Evolutionary conservation across 345 rosid species (phyloP).

Genomic region (Aquilaria malaccensis): DNA sequence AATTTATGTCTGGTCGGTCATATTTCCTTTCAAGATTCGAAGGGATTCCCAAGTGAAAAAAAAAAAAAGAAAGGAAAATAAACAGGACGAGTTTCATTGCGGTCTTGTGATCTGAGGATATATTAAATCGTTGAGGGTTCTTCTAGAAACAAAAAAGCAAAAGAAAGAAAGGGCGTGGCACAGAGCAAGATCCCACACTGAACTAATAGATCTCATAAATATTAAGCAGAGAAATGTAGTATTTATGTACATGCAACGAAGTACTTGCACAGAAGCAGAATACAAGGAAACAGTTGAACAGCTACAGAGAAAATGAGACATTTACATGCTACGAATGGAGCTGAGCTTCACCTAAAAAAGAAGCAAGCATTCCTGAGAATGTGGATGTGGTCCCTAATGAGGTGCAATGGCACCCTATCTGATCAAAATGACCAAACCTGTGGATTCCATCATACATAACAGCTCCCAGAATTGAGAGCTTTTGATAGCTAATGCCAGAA

Average conservation of each 20-base stretch:
- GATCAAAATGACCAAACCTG: not conserved
- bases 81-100: not conserved
- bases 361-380: conserved; percentile 15
- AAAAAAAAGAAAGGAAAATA: not conserved
- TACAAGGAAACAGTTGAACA: conserved; percentile 3
- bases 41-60: not conserved
- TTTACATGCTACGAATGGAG: not conserved
- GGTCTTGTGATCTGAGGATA: no score
- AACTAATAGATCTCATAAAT: no score
- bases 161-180: no score
- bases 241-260: conserved; percentile 17
- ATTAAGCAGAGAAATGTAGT: not conserved
- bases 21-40: no score
- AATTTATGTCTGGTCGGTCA: no score
- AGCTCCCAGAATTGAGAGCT: not conserved
- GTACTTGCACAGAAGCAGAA: conserved; percentile 4
- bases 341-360: conserved; percentile 20
- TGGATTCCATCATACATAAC: conserved; percentile 6
- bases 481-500: conserved; percentile 1
- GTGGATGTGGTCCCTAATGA: no score
- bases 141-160: no score
- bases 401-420: not conserved
- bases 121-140: no score
- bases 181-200: no score
- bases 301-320: not conserved